Conservation (phyloP, 192 early-diverging fungal genomes). For the Allomyces macrogynus region DNA sequence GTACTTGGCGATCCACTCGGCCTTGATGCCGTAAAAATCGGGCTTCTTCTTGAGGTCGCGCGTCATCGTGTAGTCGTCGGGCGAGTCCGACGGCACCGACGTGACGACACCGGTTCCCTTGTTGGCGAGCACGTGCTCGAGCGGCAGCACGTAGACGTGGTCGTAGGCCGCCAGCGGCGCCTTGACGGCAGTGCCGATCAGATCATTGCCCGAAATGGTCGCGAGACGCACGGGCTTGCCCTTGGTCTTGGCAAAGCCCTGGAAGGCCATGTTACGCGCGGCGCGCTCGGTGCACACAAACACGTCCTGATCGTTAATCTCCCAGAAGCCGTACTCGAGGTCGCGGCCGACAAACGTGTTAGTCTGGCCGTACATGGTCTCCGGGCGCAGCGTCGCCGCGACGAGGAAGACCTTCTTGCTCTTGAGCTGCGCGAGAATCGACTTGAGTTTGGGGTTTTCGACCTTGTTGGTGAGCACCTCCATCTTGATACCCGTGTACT, state of each 20-base stretch:
- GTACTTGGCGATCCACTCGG: conserved; percentile 68
- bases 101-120: conserved; percentile 98
- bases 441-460: conserved; percentile 18
- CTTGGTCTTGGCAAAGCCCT: conserved; percentile 51
- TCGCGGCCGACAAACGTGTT: conserved; percentile 93
- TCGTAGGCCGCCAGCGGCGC: conserved; percentile 66
- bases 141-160: conserved; percentile 80
- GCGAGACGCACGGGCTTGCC: conserved; percentile 50
- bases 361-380: conserved; percentile 99
- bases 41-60: conserved; percentile 86
- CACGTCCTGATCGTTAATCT: conserved; percentile 54
- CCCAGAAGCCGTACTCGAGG: conserved; percentile 75
- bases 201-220: conserved; percentile 48
- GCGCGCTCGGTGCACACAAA: conserved; percentile 80
- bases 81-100: conserved; percentile 96
- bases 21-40: conserved; percentile 72
- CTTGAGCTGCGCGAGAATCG: conserved; percentile 23
- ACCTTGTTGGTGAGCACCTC: conserved; percentile 48
- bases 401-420: conserved; percentile 71
- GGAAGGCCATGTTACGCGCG: conserved; percentile 94
- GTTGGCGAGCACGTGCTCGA: conserved; percentile 85
- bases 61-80: conserved; percentile 83
- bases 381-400: conserved; percentile 87
- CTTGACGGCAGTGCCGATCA: conserved; percentile 75
- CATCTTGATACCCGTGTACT: conserved; percentile 93